Percentiles rank a stretch among this genome's conserved stretches.
Evolutionary conservation across 108 stramenopile genomes (phyloP).

Genomic region (Stephanodiscus minutulus): DNA sequence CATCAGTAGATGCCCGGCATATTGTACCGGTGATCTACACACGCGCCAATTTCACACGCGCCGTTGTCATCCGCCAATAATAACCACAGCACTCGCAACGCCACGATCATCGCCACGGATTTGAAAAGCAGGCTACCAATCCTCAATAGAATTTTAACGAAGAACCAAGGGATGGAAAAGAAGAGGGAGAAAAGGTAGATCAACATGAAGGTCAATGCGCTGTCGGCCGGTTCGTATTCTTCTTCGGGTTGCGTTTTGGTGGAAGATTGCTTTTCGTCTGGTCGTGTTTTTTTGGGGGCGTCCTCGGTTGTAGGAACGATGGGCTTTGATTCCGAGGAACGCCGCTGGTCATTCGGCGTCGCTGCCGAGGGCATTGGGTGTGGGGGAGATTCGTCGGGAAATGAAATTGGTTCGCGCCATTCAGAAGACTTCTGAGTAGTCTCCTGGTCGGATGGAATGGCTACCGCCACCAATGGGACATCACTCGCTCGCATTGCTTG

Average conservation of each 20-base stretch:
- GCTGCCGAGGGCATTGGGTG: background rate
- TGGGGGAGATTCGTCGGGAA: too few relatives aligned
- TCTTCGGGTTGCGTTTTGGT: slow-evolving; percentile 5
- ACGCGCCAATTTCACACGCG: slow-evolving; percentile 47
- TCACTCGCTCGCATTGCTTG: too few relatives aligned
- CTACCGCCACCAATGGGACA: too few relatives aligned
- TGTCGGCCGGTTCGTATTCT: slow-evolving; percentile 44
- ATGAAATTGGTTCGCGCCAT: too few relatives aligned
- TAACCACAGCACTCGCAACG: slow-evolving; percentile 47
- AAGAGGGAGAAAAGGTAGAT: slow-evolving; percentile 54
- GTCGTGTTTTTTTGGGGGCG: background rate
- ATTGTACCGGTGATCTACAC: slow-evolving; percentile 38
- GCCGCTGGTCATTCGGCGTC: background rate
- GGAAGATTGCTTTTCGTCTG: background rate
- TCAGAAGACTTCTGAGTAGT: too few relatives aligned
- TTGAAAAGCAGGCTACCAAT: slow-evolving; percentile 36
- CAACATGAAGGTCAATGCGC: slow-evolving; percentile 59
- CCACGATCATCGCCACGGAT: slow-evolving; percentile 9
- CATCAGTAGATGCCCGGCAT: slow-evolving; percentile 37
- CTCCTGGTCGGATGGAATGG: too few relatives aligned
- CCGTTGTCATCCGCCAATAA: slow-evolving; percentile 57
- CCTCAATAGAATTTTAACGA: slow-evolving; percentile 51
- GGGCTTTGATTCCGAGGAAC: background rate
- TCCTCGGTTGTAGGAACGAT: background rate
- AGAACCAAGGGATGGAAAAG: slow-evolving; percentile 52